Conservation (phyloP, 306 rosid genomes). For the Comarum palustre region DNA sequence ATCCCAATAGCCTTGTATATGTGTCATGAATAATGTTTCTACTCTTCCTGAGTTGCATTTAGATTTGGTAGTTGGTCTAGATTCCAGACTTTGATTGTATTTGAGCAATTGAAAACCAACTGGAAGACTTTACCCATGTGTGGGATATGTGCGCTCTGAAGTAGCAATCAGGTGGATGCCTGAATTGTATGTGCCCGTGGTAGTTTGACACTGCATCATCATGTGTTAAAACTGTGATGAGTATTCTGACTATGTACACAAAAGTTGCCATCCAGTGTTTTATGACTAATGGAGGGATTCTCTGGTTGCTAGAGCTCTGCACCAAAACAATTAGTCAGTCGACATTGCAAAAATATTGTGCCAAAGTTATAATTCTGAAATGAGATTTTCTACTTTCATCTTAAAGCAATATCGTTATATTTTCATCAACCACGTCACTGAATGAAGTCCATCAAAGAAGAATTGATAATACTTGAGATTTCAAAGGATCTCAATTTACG, state of each 20-base stretch:
- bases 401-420: not conserved
- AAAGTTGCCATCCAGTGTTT: not conserved
- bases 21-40: not conserved
- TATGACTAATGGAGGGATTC: conserved; percentile 36
- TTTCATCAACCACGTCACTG: not conserved
- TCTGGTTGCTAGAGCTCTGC: conserved; percentile 67
- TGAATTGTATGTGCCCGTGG: not conserved
- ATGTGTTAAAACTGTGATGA: not conserved
- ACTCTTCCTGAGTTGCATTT: conserved; percentile 5
- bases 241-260: conserved; percentile 4
- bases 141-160: too few relatives aligned
- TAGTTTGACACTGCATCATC: not conserved
- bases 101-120: not conserved
- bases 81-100: not conserved
- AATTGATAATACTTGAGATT: not conserved
- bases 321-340: conserved; percentile 15
- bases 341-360: not conserved
- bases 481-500: not conserved
- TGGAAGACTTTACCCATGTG: not conserved
- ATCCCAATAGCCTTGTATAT: not conserved
- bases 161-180: conserved; percentile 5
- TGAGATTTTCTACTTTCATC: not conserved
- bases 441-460: not conserved
- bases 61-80: not conserved
- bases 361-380: not conserved